A percentile compares a stretch with the other conserved stretches of the same genome.
phyloP scores from a whole-genome alignment of 495 filamentous ascomycete genomes.

The Penicillium taxi region DNA sequence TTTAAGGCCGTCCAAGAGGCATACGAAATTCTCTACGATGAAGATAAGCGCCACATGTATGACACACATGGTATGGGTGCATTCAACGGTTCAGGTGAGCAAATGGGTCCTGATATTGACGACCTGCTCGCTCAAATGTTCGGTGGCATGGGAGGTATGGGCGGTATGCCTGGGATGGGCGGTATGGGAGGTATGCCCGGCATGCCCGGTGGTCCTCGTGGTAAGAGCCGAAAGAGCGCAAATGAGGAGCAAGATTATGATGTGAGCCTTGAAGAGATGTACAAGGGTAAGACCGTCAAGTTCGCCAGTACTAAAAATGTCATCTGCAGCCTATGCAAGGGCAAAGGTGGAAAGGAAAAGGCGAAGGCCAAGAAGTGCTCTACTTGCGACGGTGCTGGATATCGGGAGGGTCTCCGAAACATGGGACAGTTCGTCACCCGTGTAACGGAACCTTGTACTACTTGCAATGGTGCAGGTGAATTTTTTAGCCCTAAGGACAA shows the following conservation, averaged over 20 bases:
- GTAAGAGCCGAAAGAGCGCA: constrained; percentile 60
- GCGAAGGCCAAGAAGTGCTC: constrained; percentile 79
- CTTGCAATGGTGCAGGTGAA: constrained; percentile 72
- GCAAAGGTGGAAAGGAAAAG: constrained; percentile 84
- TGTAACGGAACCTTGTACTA: constrained; percentile 61
- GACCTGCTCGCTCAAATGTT: constrained; percentile 94
- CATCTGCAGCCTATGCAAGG: constrained; percentile 79
- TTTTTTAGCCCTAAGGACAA: constrained; percentile 90
- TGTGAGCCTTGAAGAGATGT: constrained; percentile 84
- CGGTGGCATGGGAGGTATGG: constrained; percentile 51
- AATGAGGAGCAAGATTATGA: constrained; percentile 87
- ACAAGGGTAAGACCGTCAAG: constrained; percentile 97
- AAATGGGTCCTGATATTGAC: constrained; percentile 70
- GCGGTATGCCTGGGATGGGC: constrained; percentile 43
- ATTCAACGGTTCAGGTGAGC: constrained; percentile 66
- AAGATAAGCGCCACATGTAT: constrained; percentile 84
- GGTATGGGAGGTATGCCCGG: constrained; percentile 56
- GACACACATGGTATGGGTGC: constrained; percentile 91
- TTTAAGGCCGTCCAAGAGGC: constrained; percentile 91
- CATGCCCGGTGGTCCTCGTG: constrained; percentile 39
- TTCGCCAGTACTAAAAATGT: constrained; percentile 91
- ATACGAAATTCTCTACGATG: constrained; percentile 96
- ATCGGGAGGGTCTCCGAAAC: constrained; percentile 60
- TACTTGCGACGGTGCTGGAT: constrained; percentile 69
- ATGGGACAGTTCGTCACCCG: constrained; percentile 78